Evolutionary conservation across 2,329 filamentous ascomycete genomes (phyloP), one percentile per base, ranked within the genome.

Genomic region (Phialophora chinensis): DNA sequence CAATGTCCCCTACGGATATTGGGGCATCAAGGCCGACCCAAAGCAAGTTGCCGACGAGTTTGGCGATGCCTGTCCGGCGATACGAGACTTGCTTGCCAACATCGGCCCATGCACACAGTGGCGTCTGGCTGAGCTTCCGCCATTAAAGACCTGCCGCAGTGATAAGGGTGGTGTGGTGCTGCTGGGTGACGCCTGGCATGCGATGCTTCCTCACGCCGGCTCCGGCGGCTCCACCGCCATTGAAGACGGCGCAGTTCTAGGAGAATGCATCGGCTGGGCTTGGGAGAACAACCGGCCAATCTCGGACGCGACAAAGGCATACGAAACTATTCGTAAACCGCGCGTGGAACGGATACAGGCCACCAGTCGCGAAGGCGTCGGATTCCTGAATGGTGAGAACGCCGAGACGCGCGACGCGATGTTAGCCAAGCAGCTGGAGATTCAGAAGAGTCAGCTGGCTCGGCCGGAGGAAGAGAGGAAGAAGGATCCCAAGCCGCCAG

Each of bases 281-380:
- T 55, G 50, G 50, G 35, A 55, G 52, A 62, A 44, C 52, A 33
- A 35, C 1, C 29, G 52, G 20, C 27, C 60, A 8, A 62, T 62
- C 50, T 50, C 60, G 8, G 60, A 62, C 8, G 60, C 50, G 29
- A 62, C 60, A 49, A 47, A 31, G 38, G 60, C 60, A 23, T 62
- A 62, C 29, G 60, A 62, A 31, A 17, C 25, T 10, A 35, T 62
- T 12, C 60, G 50, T 17, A 62, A 62, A 23, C 60, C 60, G 52
- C 60, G 60, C 52, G 60, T 62, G 44, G 60, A 62, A 14, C 60
- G 60, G 25, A 55, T 62, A 7, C 60, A 62, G 23, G 50, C 60
- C 4, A 12, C 60, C n/a, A 56, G 50, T 31, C 60, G 49, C 11
- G 60, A 62, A 31, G 60, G 50, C 2, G 60, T 56, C 23, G 35